Base-by-base conservation (phyloP, 2,329 filamentous ascomycete genomes). In the Monosporascus sp. region DNA sequence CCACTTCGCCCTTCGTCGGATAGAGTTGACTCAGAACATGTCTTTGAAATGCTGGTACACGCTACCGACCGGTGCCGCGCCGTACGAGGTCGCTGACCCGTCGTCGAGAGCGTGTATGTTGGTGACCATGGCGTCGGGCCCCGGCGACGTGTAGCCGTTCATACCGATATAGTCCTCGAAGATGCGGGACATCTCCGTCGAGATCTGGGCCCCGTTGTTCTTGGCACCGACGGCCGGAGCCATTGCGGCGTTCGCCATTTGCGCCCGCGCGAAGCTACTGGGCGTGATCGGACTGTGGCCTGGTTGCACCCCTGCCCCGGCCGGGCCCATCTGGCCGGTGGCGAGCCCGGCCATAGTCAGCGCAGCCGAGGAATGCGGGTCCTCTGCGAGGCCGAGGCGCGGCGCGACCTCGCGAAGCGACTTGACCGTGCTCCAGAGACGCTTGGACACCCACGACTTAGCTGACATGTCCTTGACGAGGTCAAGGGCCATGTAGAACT, bases 401-500 rank as follows among this genome's bases (percentile, higher is more conserved):
- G 86, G 85, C 0, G 85, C 88, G 6, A 89, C 83, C 54, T 88
- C 83, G 60, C 88, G 89, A 38, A 92, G 77, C 0, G 84, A 82
- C 44, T 79, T 78, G 50, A 90, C 83, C 0, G 85, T 89, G 57
- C 81, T 80, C 88, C 88, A 92, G 1, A 92, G 72, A 1, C 88
- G 78, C 60, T 88, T 84, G 6, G 83, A 86, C 2, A 90, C 84
- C 72, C 82, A 89, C 25, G 83, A 88, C 62, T 85, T 84, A 31
- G 82, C 81, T 3, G 84, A 88, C 51, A 92, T 77, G 51, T 86
- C 85, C 56, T 88, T 85, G 39, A 92, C 82, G 3, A 92, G 74
- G 51, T 90, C 86, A 1, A 92, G 78, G 0, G 85, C 87, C 77
- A 88, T 83, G 71, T 90, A 90, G 64, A 92, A 92, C 67, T 92